A percentile compares a stretch with the other conserved stretches of the same genome.
Conservation (phyloP, 1,284 basidiomycete genomes). For the Rhodotorula sp. region DNA sequence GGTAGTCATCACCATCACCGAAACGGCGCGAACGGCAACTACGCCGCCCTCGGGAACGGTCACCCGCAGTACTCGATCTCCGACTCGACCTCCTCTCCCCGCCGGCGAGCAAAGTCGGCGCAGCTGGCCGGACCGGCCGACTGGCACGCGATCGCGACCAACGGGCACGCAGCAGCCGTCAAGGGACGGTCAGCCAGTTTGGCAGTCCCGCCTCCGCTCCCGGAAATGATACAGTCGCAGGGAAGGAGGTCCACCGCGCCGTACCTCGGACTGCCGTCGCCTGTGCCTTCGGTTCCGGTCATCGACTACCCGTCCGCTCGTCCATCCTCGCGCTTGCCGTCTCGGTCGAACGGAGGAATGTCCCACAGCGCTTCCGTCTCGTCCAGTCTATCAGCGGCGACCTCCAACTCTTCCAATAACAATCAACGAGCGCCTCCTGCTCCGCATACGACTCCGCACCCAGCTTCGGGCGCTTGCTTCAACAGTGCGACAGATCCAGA, state of each 20-base stretch:
- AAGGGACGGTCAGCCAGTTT: neutral
- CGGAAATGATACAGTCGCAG: neutral
- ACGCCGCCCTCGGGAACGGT: neutral
- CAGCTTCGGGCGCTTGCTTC: constrained; percentile 14
- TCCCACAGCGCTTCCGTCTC: constrained; percentile 24
- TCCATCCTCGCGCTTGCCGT: neutral
- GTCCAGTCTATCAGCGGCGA: constrained; percentile 15
- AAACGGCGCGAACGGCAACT: neutral
- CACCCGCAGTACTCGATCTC: neutral
- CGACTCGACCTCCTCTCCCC: neutral
- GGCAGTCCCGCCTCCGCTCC: neutral
- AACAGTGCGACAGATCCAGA: constrained; percentile 23
- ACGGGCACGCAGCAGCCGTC: neutral
- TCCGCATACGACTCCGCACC: constrained; percentile 11
- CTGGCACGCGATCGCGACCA: neutral
- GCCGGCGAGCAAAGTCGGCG: neutral
- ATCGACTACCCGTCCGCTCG: neutral
- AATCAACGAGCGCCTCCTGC: neutral
- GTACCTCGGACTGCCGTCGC: neutral
- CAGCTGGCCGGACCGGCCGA: neutral
- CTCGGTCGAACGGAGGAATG: neutral
- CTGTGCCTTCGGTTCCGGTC: neutral
- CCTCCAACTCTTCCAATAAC: constrained; percentile 27
- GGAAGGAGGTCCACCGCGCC: neutral
- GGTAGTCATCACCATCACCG: too few species aligned